Conservation (phyloP, 2,329 filamentous ascomycete species). For the Arthrobotrys iridis region DNA sequence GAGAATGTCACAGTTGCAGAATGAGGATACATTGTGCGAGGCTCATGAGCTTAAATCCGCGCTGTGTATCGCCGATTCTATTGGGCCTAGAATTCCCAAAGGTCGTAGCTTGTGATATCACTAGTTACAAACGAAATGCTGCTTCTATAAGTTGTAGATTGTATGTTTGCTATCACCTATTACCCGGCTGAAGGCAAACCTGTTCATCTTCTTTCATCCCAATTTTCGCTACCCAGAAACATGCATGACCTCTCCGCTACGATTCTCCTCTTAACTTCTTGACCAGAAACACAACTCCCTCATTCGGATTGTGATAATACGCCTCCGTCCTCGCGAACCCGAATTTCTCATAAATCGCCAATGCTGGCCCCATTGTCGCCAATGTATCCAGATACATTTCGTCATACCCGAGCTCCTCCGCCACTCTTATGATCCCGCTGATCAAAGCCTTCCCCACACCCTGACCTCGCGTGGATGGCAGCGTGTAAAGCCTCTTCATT, state of each 20-base stretch:
- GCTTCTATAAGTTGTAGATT: slow-evolving; percentile 7
- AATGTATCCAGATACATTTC: slow-evolving; percentile 70
- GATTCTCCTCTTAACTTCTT: slow-evolving; percentile 13
- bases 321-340: slow-evolving; percentile 67
- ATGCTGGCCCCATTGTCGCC: slow-evolving; percentile 66
- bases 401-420: slow-evolving; percentile 65
- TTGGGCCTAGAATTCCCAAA: background rate
- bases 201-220: background rate
- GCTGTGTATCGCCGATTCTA: slow-evolving; percentile 2
- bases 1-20: slow-evolving; percentile 20
- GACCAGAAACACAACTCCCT: slow-evolving; percentile 67
- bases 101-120: background rate
- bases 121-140: slow-evolving; percentile 13
- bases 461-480: slow-evolving; percentile 64
- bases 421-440: slow-evolving; percentile 63
- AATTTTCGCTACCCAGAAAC: background rate
- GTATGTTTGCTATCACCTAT: background rate
- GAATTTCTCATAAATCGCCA: slow-evolving; percentile 64
- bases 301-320: slow-evolving; percentile 69
- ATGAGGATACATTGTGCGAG: slow-evolving; percentile 52
- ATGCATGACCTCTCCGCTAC: background rate
- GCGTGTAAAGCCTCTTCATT: slow-evolving; percentile 70
- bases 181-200: slow-evolving; percentile 11
- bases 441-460: slow-evolving; percentile 66
- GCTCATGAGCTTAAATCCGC: slow-evolving; percentile 11